A percentile compares a stretch with the other conserved stretches of the same genome.
Evolutionary conservation across 371 early-diverging fungal species (phyloP).

Genomic region (Lichtheimia hyalospora): DNA sequence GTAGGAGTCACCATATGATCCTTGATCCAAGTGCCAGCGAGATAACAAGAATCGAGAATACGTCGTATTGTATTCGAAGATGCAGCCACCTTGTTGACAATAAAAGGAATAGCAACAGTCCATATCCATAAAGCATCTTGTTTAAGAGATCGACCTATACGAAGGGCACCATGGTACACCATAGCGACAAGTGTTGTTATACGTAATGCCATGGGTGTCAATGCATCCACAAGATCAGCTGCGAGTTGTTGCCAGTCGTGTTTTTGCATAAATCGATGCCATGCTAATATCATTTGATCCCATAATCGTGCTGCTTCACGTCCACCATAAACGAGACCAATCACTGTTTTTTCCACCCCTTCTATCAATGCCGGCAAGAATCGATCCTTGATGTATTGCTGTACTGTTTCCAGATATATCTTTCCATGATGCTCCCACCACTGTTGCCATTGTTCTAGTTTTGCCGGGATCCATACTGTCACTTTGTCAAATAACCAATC

Average conservation of each 20-base stretch:
- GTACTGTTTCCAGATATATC: neutral
- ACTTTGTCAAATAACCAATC: slow-evolving; percentile 39
- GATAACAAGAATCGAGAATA: neutral
- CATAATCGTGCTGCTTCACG: neutral
- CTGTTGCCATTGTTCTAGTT: slow-evolving; percentile 3
- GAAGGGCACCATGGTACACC: slow-evolving; percentile 15
- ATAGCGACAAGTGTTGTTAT: slow-evolving; percentile 9
- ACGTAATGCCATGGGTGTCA: slow-evolving; percentile 8
- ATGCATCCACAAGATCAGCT: slow-evolving; percentile 15
- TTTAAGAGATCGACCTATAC: slow-evolving; percentile 10
- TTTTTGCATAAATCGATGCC: slow-evolving; percentile 20
- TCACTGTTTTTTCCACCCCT: slow-evolving; percentile 2
- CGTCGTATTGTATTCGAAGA: neutral
- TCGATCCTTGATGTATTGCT: slow-evolving; percentile 3
- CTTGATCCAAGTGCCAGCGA: neutral
- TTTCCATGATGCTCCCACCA: slow-evolving; percentile 31
- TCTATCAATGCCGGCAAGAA: slow-evolving; percentile 5
- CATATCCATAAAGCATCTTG: slow-evolving; percentile 22
- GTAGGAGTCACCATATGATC: neutral
- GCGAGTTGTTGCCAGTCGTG: slow-evolving; percentile 34
- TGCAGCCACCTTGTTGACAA: slow-evolving; percentile 4
- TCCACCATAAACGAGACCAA: neutral
- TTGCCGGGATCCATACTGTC: slow-evolving; percentile 26
- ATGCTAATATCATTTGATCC: slow-evolving; percentile 5
- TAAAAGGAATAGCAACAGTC: slow-evolving; percentile 9